Evolutionary conservation across 176 grass and related monocot genomes (phyloP).

Genomic region (Luzula sylvatica): DNA sequence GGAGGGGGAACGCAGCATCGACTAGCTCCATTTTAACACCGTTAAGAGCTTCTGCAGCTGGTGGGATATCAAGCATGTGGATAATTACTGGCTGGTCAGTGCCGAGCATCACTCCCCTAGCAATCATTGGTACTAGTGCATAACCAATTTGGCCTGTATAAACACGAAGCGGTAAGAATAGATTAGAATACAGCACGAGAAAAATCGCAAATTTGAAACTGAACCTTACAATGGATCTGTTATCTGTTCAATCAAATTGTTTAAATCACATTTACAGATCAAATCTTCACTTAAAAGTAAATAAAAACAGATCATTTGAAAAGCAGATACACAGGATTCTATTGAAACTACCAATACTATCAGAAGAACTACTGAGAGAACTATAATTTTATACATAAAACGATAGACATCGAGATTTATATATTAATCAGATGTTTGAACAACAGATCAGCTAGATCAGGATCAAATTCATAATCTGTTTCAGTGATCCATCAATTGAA

Average conservation of each 20-base stretch:
- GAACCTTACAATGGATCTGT: neutral
- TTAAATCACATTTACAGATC: neutral
- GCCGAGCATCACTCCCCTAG: slow-evolving; percentile 84
- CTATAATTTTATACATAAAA: too few species aligned
- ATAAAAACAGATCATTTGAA: neutral
- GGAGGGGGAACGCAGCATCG: slow-evolving; percentile 91
- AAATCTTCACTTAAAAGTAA: neutral
- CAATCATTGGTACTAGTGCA: slow-evolving; percentile 96
- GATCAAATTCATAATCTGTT: neutral
- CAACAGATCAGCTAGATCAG: neutral
- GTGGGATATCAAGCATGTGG: slow-evolving; percentile 95
- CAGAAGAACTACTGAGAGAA: slow-evolving; percentile 2
- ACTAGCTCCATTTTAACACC: slow-evolving; percentile 97
- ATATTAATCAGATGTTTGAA: neutral
- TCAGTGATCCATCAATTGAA: neutral
- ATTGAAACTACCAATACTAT: neutral
- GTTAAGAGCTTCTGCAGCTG: slow-evolving; percentile 72
- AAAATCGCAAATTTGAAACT: too few species aligned
- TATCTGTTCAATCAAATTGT: slow-evolving; percentile 1
- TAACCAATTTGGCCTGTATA: slow-evolving; percentile 88
- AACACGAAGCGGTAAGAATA: neutral
- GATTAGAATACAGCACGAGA: neutral
- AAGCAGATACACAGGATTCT: neutral
- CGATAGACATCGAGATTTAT: neutral
- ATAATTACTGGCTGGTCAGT: slow-evolving; percentile 92